Conservation (phyloP, 768 basidiomycete species). For the Leccinum boreale region DNA sequence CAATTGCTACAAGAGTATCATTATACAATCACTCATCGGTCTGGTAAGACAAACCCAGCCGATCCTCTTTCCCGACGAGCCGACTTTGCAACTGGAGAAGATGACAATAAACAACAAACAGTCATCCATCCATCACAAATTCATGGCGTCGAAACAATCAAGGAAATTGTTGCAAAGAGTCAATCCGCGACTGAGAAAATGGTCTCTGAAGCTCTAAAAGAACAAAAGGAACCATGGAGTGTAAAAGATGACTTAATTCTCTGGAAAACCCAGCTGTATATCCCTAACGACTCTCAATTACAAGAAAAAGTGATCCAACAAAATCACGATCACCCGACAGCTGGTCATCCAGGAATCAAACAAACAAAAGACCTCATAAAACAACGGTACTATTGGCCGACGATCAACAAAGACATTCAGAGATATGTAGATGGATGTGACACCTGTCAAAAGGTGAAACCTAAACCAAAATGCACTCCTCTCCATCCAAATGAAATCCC, state of each 20-base stretch:
- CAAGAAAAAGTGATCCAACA: background rate
- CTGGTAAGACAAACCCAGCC: background rate
- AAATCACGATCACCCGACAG: background rate
- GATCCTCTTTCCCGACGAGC: background rate
- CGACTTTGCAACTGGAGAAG: background rate
- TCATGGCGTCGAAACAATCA: too few species aligned
- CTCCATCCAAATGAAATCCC: background rate
- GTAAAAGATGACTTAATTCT: background rate
- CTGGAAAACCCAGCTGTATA: background rate
- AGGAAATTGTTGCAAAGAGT: too few species aligned
- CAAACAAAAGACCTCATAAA: background rate
- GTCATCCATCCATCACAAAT: too few species aligned
- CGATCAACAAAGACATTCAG: fast-evolving
- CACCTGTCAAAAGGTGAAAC: background rate
- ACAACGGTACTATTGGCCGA: background rate
- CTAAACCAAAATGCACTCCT: background rate
- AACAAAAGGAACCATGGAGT: too few species aligned
- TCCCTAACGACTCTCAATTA: background rate
- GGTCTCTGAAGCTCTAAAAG: too few species aligned
- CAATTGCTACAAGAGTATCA: background rate
- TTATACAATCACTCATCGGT: fast-evolving
- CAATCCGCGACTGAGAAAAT: too few species aligned
- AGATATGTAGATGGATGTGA: background rate
- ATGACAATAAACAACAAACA: background rate
- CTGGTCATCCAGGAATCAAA: background rate